Conservation (phyloP, 805 yeast species). For the Isabelozyma gotoi region DNA sequence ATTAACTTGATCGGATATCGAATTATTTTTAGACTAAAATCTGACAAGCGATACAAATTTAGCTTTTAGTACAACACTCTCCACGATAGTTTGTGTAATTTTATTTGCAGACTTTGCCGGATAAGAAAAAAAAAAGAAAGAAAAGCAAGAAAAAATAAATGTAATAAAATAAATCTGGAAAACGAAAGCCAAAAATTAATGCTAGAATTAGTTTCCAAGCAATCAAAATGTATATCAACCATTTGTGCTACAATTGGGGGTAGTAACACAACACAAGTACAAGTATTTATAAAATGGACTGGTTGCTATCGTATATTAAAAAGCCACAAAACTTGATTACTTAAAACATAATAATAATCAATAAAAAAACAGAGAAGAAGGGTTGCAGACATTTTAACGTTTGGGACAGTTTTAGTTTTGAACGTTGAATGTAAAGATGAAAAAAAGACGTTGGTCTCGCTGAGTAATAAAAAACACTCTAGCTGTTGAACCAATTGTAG, state of each 20-base stretch:
- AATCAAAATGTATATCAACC: background rate
- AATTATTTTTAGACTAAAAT: background rate
- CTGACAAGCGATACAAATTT: background rate
- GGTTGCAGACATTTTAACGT: no score
- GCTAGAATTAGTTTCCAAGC: background rate
- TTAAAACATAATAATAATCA: no score
- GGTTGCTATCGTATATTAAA: background rate
- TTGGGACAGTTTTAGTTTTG: no score
- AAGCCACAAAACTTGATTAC: no score
- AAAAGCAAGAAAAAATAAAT: background rate
- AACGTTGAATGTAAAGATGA: no score
- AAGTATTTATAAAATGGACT: background rate
- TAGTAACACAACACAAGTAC: background rate
- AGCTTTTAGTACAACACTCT: background rate
- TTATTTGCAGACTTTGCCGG: background rate
- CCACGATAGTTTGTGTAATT: background rate
- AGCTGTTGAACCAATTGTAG: no score
- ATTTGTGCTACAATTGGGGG: no score
- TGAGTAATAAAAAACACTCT: no score
- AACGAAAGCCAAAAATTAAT: background rate
- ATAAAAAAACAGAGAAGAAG: no score
- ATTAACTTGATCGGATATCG: no score
- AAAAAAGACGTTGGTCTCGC: no score
- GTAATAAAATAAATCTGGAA: background rate
- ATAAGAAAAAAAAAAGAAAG: background rate